Evolutionary conservation across 768 basidiomycete genomes (phyloP), one percentile per base, ranked within the genome.

Genomic region (Rubroboletus satanas): DNA sequence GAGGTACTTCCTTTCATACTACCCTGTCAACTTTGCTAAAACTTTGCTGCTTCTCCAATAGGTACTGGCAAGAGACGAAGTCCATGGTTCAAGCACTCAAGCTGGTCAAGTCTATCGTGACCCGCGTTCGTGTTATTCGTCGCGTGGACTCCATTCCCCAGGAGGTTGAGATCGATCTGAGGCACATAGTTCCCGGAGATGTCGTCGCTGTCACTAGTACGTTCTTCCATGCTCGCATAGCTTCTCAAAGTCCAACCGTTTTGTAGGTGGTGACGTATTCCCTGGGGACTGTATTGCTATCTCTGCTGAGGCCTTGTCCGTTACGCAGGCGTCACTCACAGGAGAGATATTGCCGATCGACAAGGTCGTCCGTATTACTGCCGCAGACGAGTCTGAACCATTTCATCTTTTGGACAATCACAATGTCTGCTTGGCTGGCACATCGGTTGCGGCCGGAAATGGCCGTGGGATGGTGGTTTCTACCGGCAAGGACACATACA

Each of bases 271-370:
- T 41, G 68, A 71, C 42, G 73, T 73, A 53, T 71, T 73, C 44
- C 71, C 71, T 18, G 71, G 73, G 21, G 71, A 73, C 29, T 73
- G 68, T 33, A 17, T 74, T 31, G 8, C 74, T n/a, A 58, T 72
- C 28, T 68, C 61, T 42, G 67, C 73, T 5, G 68, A 72, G 49
- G 62, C 72, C n/a, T 39, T 73, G 50, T 56, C 71, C 11, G n/a
- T 72, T 29, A 59, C 71, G 6, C 71, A 73, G 45, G 73, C 73
- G 3, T 73, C 71, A 5, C 68, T 73, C 53, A 73, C 71, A 14
- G 71, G 71, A 38, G 71, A 73, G 62, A 57, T 73, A 45, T 28
- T 73, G 43, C 71, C 71, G n/a, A 44, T 74, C 28, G 71, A 73
- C 39, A 73, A 73, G 53, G 37, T 32, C 28, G 38, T 59, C 17